phyloP scores from a whole-genome alignment of 2,329 filamentous ascomycete genomes.

The Plenodomus lindquistii region DNA sequence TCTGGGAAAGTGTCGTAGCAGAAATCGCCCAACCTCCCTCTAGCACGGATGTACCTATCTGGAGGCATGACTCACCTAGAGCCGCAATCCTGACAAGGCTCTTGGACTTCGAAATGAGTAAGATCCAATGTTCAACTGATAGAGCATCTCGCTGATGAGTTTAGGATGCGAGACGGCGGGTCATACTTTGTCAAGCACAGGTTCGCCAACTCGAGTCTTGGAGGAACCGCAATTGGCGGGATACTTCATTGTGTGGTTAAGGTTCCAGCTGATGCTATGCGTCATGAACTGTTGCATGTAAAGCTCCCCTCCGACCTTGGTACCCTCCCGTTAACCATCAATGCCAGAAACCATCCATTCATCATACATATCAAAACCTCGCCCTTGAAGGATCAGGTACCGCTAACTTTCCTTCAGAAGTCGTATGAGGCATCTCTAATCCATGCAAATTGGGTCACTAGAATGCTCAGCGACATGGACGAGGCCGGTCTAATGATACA shows the following conservation, averaged over 20 bases:
- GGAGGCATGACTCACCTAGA: slow-evolving; percentile 9
- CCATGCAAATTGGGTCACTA: slow-evolving; percentile 9
- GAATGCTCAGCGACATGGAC: slow-evolving; percentile 7
- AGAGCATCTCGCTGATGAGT: no score
- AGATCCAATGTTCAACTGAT: no score
- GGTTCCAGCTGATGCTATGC: slow-evolving; percentile 3
- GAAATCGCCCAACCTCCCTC: slow-evolving; percentile 6
- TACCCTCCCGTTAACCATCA: no score
- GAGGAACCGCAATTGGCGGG: background rate
- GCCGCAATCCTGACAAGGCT: slow-evolving; percentile 6
- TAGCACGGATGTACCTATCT: slow-evolving; percentile 4
- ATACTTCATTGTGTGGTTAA: slow-evolving; percentile 3
- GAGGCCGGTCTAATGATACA: slow-evolving; percentile 4
- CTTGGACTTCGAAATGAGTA: slow-evolving; percentile 2
- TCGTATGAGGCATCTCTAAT: slow-evolving; percentile 9
- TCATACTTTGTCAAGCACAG: background rate
- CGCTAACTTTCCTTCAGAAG: slow-evolving; percentile 10
- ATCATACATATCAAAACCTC: slow-evolving; percentile 7
- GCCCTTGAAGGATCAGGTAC: slow-evolving; percentile 1
- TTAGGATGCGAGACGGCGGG: no score
- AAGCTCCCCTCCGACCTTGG: no score
- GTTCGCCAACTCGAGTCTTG: background rate
- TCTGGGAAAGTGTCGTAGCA: slow-evolving; percentile 7
- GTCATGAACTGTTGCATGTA: slow-evolving; percentile 7
- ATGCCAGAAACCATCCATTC: slow-evolving; percentile 11